phyloP scores from a whole-genome alignment of 306 rosid species.

The Luffa acutangula region DNA sequence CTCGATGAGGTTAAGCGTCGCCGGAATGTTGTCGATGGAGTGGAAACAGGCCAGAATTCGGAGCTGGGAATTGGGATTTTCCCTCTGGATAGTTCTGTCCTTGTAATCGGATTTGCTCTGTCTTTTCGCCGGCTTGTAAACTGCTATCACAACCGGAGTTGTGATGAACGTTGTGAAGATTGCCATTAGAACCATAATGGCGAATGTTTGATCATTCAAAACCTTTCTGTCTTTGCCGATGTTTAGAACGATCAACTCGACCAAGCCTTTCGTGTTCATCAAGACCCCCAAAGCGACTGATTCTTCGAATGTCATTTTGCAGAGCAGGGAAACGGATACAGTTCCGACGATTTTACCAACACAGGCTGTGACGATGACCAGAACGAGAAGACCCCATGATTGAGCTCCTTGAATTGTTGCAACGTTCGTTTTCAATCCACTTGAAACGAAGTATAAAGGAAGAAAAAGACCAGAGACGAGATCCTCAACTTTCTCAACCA shows the following conservation, averaged over 20 bases:
- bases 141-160: conserved; percentile 51
- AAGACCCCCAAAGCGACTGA: conserved; percentile 61
- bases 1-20: conserved; percentile 63
- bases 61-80: conserved; percentile 38
- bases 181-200: conserved; percentile 95
- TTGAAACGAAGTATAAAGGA: conserved; percentile 72
- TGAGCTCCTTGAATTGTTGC: conserved; percentile 58
- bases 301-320: conserved; percentile 45
- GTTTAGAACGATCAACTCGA: conserved; percentile 81
- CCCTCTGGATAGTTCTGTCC: conserved; percentile 36
- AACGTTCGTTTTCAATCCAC: conserved; percentile 77
- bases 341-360: conserved; percentile 78
- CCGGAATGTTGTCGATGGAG: conserved; percentile 45
- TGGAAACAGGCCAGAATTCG: conserved; percentile 58
- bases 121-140: conserved; percentile 57
- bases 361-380: conserved; percentile 62
- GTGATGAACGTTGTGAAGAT: conserved; percentile 80
- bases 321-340: conserved; percentile 32
- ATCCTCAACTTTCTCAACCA: conserved; percentile 92
- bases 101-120: conserved; percentile 27
- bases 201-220: conserved; percentile 78
- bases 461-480: conserved; percentile 78
- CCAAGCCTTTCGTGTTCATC: conserved; percentile 92
- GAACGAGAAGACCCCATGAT: conserved; percentile 73
- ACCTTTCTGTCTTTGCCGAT: conserved; percentile 90